Conservation (phyloP, 257 asterid species). For the Petrea volubilis region DNA sequence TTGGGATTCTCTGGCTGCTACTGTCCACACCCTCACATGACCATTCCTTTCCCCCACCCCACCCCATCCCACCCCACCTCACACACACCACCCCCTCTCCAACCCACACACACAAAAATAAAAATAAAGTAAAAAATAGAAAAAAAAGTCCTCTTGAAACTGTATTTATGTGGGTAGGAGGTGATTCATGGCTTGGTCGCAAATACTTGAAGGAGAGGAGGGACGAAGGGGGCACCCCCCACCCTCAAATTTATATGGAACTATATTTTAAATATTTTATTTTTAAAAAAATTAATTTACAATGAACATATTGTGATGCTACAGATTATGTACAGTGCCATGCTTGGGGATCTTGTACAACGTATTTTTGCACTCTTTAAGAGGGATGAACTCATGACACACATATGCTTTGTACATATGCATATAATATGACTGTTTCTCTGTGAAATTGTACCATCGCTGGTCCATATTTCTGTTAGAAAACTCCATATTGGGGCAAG, state of each 20-base stretch:
- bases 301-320: neutral
- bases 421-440: neutral
- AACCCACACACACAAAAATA: too few species aligned
- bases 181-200: too few species aligned
- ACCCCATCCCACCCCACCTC: too few species aligned
- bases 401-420: neutral
- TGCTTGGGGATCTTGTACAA: neutral
- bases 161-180: too few species aligned
- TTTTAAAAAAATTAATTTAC: too few species aligned
- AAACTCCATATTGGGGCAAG: constrained; percentile 34
- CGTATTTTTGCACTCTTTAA: neutral
- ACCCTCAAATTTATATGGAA: neutral
- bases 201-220: too few species aligned
- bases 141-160: too few species aligned
- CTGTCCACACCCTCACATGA: constrained; percentile 27
- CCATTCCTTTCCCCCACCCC: neutral
- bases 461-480: constrained; percentile 38
- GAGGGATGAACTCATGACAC: neutral
- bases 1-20: neutral
- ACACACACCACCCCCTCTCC: too few species aligned
- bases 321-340: neutral
- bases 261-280: too few species aligned
- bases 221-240: too few species aligned
- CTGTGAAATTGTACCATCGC: constrained; percentile 11
- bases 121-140: too few species aligned